A percentile compares a stretch with the other conserved stretches of the same genome.
phyloP scores from a whole-genome alignment of 1,284 basidiomycete genomes.

The Mycosarcoma mackinlayi region DNA sequence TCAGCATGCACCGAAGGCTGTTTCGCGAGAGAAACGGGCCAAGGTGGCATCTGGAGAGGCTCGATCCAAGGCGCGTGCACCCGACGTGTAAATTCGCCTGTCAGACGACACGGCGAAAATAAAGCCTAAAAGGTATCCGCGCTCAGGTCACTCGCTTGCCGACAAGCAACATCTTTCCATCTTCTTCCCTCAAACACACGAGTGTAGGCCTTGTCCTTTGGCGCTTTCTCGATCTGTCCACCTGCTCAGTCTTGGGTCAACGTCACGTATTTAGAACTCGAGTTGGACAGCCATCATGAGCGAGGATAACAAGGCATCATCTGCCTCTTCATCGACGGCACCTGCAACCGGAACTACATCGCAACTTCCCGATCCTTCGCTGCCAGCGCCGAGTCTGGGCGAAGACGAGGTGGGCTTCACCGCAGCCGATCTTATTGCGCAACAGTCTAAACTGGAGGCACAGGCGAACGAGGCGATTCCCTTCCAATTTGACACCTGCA shows the following conservation, averaged over 20 bases:
- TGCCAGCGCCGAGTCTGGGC: conserved; percentile 49
- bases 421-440: conserved; percentile 66
- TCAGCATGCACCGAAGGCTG: no score
- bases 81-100: conserved; percentile 13
- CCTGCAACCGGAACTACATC: conserved; percentile 4
- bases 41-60: no score
- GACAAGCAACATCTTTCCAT: neutral
- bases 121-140: neutral
- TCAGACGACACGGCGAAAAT: conserved; percentile 18
- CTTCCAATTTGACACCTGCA: conserved; percentile 68
- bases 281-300: conserved; percentile 10
- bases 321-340: conserved; percentile 8
- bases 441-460: conserved; percentile 66
- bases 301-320: conserved; percentile 9
- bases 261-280: no score
- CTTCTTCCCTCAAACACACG: neutral
- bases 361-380: conserved; percentile 54
- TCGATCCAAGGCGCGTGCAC: conserved; percentile 8
- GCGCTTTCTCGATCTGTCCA: neutral
- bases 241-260: neutral
- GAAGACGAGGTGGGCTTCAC: conserved; percentile 61
- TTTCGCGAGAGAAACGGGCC: no score
- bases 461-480: conserved; percentile 69
- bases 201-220: no score
- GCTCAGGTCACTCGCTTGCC: neutral